Conservation (phyloP, 2,329 filamentous ascomycete genomes). For the Hymenoscyphus fraxineus region DNA sequence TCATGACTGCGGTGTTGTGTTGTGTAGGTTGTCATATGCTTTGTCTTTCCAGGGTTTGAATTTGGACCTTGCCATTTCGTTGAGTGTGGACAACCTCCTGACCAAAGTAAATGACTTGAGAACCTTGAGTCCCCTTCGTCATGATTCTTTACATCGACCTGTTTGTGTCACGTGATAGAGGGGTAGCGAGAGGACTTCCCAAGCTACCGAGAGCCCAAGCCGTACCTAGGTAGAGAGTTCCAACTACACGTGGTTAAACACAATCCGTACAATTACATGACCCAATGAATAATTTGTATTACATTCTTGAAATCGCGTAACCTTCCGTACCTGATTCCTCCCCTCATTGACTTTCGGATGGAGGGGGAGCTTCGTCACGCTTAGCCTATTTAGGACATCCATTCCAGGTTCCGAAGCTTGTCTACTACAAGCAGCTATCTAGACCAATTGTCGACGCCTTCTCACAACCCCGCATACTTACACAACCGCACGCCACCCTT, state of each 20-base stretch:
- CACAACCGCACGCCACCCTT: conserved; percentile 13
- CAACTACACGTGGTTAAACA: too few relatives aligned
- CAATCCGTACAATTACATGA: background rate
- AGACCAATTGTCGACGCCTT: conserved; percentile 10
- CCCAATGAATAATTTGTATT: background rate
- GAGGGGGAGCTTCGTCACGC: conserved; percentile 1
- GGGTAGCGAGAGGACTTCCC: background rate
- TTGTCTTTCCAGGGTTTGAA: too few relatives aligned
- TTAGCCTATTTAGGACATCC: conserved; percentile 11
- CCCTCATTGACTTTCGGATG: background rate
- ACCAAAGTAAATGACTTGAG: too few relatives aligned
- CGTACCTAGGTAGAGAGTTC: too few relatives aligned
- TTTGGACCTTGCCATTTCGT: too few relatives aligned
- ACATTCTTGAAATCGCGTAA: background rate
- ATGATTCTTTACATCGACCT: too few relatives aligned
- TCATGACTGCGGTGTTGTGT: too few relatives aligned
- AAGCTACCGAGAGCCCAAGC: too few relatives aligned
- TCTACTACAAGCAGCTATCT: conserved; percentile 18
- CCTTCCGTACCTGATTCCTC: background rate
- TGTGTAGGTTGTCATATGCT: too few relatives aligned
- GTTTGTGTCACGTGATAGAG: background rate
- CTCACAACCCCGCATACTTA: conserved; percentile 12
- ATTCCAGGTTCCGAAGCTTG: conserved; percentile 12
- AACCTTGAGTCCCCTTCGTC: too few relatives aligned
- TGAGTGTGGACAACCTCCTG: too few relatives aligned